Percentiles rank a stretch among this genome's conserved stretches.
Conservation (phyloP, 768 basidiomycete genomes). For the Lentinula aciculospora region DNA sequence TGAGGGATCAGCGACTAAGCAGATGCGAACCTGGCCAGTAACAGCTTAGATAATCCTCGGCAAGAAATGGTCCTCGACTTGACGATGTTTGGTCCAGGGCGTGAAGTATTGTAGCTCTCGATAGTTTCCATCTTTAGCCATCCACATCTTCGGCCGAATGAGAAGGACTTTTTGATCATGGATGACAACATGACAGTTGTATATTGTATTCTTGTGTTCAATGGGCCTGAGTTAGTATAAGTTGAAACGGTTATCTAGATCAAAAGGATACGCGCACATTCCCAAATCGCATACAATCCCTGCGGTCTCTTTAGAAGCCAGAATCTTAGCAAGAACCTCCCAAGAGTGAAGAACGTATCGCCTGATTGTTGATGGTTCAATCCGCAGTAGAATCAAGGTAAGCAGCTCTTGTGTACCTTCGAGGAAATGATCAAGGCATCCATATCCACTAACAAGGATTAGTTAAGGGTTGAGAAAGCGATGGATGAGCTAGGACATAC, state of each 20-base stretch:
- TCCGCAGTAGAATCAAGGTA: not conserved
- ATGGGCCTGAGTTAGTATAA: constrained; percentile 89
- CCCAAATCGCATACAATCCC: constrained; percentile 97
- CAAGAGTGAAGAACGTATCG: constrained; percentile 93
- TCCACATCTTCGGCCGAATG: constrained; percentile 99
- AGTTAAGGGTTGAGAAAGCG: not conserved
- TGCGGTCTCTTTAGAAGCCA: constrained; percentile 68
- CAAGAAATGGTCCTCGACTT: constrained; percentile 89
- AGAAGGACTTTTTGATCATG: constrained; percentile 83
- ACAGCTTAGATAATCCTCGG: constrained; percentile 85
- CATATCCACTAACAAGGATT: constrained; percentile 73
- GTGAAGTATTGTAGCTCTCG: constrained; percentile 88
- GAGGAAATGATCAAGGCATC: constrained; percentile 95
- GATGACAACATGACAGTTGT: constrained; percentile 92
- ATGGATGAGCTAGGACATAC: constrained; percentile 30
- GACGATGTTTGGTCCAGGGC: constrained; percentile 86
- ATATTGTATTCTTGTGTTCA: constrained; percentile 95
- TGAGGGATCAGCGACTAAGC: not conserved
- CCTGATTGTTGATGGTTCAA: constrained; percentile 41
- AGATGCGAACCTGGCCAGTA: constrained; percentile 49
- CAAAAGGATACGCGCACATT: constrained; percentile 58
- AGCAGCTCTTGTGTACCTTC: constrained; percentile 54
- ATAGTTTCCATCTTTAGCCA: constrained; percentile 98
- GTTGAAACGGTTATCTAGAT: no score
- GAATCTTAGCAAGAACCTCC: constrained; percentile 93